Evolutionary conservation across 495 filamentous ascomycete species (phyloP).

Genomic region (Xylaria cubensis): DNA sequence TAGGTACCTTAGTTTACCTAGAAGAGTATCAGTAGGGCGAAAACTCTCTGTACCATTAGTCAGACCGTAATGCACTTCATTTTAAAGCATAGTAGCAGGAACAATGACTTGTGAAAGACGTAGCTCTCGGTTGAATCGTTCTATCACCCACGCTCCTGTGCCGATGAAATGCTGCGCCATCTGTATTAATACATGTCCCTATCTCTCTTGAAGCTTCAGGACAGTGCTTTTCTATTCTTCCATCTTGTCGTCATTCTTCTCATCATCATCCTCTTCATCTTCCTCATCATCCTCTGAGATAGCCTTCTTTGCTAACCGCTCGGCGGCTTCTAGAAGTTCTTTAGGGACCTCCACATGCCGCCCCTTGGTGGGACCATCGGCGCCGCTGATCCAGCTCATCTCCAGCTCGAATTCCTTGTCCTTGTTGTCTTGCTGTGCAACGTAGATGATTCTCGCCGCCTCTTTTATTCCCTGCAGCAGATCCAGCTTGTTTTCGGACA

Average conservation of each 20-base stretch:
- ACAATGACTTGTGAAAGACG: constrained; percentile 9
- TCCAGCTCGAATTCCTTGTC: constrained; percentile 99
- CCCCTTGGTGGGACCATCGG: constrained; percentile 86
- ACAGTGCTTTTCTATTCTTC: constrained; percentile 63
- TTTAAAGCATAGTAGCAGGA: constrained; percentile 8
- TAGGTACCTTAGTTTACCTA: constrained; percentile 24
- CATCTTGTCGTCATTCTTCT: constrained; percentile 71
- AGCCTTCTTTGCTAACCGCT: constrained; percentile 80
- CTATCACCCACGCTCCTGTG: constrained; percentile 18
- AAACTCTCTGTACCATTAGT: constrained; percentile 14
- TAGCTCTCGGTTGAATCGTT: constrained; percentile 19
- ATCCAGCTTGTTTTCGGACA: constrained; percentile 75
- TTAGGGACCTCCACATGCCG: constrained; percentile 90
- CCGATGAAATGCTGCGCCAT: constrained; percentile 13
- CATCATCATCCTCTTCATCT: constrained; percentile 58
- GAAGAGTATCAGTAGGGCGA: constrained; percentile 21
- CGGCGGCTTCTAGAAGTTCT: constrained; percentile 87
- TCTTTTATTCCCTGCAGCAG: constrained; percentile 91
- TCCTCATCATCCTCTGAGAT: constrained; percentile 80
- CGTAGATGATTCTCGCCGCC: constrained; percentile 93
- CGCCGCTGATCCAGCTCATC: constrained; percentile 94
- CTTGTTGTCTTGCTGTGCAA: constrained; percentile 94
- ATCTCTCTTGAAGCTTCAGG: background rate
- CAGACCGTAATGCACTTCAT: constrained; percentile 4
- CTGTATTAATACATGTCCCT: constrained; percentile 25